Evolutionary conservation across 768 basidiomycete species (phyloP).

Genomic region (Stropharia rugosoannulata): DNA sequence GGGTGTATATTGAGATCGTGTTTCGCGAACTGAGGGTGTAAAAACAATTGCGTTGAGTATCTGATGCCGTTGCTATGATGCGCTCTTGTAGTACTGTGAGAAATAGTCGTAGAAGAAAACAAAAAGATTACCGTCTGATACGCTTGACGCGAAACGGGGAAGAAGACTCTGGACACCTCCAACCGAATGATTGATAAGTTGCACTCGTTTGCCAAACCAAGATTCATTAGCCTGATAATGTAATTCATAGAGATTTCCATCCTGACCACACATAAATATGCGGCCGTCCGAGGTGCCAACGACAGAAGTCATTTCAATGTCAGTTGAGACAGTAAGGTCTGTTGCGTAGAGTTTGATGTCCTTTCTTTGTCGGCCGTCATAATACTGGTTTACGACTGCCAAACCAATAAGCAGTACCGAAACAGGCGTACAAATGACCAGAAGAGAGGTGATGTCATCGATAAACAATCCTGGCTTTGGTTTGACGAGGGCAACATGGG

Average conservation of each 20-base stretch:
- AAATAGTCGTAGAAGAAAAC: neutral
- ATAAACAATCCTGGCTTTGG: slow-evolving; percentile 88
- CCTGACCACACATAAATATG: slow-evolving; percentile 89
- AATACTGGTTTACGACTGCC: slow-evolving; percentile 47
- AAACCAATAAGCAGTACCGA: slow-evolving; percentile 86
- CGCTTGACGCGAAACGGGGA: slow-evolving; percentile 67
- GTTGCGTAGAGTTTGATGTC: slow-evolving; percentile 91
- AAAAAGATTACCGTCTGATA: slow-evolving; percentile 53
- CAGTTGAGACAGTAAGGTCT: slow-evolving; percentile 75
- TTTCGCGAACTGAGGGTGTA: slow-evolving; percentile 73
- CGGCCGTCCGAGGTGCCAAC: slow-evolving; percentile 78
- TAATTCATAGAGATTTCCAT: slow-evolving; percentile 89
- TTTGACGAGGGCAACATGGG: slow-evolving; percentile 83
- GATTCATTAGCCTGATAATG: slow-evolving; percentile 89
- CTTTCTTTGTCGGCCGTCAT: slow-evolving; percentile 45
- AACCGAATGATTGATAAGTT: slow-evolving; percentile 85
- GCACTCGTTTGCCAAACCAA: slow-evolving; percentile 88
- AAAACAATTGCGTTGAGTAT: slow-evolving; percentile 67
- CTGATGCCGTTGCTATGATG: slow-evolving; percentile 65
- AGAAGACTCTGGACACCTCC: slow-evolving; percentile 77
- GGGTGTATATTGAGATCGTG: slow-evolving; percentile 65
- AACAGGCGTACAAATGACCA: slow-evolving; percentile 88
- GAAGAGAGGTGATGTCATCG: slow-evolving; percentile 85
- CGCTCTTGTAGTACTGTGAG: slow-evolving; percentile 50
- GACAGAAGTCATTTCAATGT: slow-evolving; percentile 85